These are phyloP conservation scores for Leccinum disarticulatum DNA, from an alignment of 768 basidiomycete genomes.

Conservation along the genomic window DNA sequence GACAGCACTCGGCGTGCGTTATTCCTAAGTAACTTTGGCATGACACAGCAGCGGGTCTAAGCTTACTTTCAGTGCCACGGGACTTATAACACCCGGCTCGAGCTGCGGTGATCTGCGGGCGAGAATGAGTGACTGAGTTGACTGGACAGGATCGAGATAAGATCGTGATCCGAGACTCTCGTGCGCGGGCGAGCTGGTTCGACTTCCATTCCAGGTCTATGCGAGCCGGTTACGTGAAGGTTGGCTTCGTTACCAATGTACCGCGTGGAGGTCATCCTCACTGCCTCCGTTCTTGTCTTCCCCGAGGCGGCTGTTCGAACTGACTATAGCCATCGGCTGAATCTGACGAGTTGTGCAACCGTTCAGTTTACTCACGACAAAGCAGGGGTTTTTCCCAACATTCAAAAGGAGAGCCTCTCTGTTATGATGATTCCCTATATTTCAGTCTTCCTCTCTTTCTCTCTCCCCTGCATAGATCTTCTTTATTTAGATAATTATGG, in stretches of 20 bases:
- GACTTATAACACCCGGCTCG: not conserved
- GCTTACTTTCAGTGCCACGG: not conserved
- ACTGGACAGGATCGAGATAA: not conserved
- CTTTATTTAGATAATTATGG: conserved; percentile 19
- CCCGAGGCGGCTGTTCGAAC: not conserved
- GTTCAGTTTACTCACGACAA: not conserved
- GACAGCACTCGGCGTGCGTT: no score
- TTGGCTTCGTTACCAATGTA: not conserved
- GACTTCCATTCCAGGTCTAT: conserved; percentile 6
- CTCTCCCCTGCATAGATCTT: not conserved
- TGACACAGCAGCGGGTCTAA: not conserved
- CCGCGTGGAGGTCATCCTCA: not conserved
- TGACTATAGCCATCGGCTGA: not conserved
- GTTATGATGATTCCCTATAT: not conserved
- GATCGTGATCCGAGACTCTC: not conserved
- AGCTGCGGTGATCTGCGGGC: not conserved
- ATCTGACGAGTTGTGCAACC: not conserved
- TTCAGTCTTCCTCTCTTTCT: not conserved
- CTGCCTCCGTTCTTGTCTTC: conserved; percentile 4
- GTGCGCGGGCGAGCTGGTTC: conserved; percentile 16
- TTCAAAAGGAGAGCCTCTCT: conserved; percentile 14
- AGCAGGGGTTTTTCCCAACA: not conserved
- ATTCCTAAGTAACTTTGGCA: not conserved
- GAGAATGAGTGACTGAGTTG: not conserved
- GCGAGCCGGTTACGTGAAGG: not conserved